phyloP scores from a whole-genome alignment of 1,284 basidiomycete species.

The Trichosporon inkin region DNA sequence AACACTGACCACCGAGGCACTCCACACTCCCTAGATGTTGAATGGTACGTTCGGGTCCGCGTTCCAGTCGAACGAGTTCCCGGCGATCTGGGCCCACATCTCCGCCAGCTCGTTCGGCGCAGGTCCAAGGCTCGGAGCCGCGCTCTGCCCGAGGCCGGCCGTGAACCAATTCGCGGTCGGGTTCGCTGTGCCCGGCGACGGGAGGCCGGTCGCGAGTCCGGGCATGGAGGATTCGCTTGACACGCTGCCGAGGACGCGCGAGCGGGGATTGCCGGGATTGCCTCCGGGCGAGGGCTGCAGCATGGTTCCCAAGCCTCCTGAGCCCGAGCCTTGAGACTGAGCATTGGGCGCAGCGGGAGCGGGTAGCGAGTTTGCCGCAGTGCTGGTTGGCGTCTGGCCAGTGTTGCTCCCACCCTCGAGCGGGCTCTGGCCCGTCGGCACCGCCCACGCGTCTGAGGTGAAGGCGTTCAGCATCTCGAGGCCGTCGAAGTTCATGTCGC shows the following conservation, averaged over 20 bases:
- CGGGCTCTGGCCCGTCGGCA: background rate
- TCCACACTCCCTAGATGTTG: conserved; percentile 29
- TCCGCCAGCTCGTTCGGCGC: conserved; percentile 26
- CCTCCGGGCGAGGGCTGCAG: background rate
- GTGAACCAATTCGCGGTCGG: conserved; percentile 15
- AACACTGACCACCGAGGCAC: background rate
- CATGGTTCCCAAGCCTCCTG: background rate
- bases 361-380: too few relatives aligned
- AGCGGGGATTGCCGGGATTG: background rate
- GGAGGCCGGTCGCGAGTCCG: background rate
- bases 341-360: background rate
- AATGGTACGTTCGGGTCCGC: conserved; percentile 48
- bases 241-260: conserved; percentile 6
- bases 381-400: background rate
- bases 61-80: conserved; percentile 44
- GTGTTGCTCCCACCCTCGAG: conserved; percentile 4
- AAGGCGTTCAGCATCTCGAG: conserved; percentile 47
- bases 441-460: conserved; percentile 27
- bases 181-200: background rate
- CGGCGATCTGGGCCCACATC: conserved; percentile 46
- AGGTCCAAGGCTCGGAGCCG: conserved; percentile 7
- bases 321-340: background rate
- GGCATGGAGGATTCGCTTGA: background rate
- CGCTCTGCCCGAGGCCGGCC: conserved; percentile 10
- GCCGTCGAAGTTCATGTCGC: conserved; percentile 46